Evolutionary conservation across 2,329 filamentous ascomycete species (phyloP).

Genomic region (Colletotrichum sp.): DNA sequence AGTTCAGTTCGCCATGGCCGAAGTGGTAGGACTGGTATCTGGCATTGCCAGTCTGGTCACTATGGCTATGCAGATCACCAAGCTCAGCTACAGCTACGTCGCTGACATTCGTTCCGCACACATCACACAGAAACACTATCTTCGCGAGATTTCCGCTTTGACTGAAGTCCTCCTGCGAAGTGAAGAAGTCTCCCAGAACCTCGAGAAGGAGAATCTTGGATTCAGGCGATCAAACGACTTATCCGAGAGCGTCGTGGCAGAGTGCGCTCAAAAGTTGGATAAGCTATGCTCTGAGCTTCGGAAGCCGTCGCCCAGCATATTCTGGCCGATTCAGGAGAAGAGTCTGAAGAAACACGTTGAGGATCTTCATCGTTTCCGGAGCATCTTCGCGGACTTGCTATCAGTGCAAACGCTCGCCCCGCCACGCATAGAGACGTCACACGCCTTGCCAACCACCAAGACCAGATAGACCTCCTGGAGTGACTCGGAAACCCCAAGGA

Average conservation of each 20-base stretch:
- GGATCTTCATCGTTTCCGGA: not conserved
- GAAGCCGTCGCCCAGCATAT: not conserved
- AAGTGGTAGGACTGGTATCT: not conserved
- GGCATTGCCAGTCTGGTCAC: not conserved
- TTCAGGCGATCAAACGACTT: not conserved
- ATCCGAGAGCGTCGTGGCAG: not conserved
- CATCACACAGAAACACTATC: not conserved
- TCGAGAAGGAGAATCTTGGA: not conserved
- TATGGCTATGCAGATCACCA: not conserved
- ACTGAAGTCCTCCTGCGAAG: not conserved
- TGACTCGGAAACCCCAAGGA: not conserved
- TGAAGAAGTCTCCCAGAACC: not conserved
- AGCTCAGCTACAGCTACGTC: not conserved
- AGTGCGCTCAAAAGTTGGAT: not conserved
- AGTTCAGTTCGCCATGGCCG: not conserved
- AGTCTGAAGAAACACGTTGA: not conserved
- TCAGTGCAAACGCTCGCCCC: accelerated
- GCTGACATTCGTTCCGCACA: not conserved
- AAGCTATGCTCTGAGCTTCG: not conserved
- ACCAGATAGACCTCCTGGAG: not conserved
- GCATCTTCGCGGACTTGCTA: not conserved
- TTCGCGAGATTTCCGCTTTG: not conserved
- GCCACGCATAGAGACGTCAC: not conserved
- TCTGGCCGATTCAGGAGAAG: not conserved
- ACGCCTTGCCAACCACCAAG: not conserved